phyloP scores from a whole-genome alignment of 345 rosid genomes.

The Acer negundo region DNA sequence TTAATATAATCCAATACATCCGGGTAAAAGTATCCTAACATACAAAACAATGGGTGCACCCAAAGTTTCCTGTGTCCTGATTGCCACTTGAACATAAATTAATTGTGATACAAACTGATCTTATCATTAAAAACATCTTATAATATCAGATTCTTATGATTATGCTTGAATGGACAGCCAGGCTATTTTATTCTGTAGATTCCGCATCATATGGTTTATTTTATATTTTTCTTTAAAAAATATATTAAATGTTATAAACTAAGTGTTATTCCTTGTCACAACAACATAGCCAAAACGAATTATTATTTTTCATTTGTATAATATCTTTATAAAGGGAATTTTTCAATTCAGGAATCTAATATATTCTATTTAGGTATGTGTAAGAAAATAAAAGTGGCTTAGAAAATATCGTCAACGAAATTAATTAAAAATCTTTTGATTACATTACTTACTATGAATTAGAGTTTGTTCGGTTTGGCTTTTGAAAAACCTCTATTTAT shows the following conservation, averaged over 20 bases:
- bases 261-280: conserved; percentile 12
- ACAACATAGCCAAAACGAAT: background rate
- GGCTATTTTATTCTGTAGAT: background rate
- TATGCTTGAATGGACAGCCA: background rate
- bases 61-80: conserved; percentile 26
- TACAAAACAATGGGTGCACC: conserved; percentile 30
- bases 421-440: background rate
- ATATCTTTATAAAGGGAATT: background rate
- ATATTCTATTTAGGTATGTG: background rate
- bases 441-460: background rate
- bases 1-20: background rate
- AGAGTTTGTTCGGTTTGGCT: too few relatives aligned
- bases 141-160: background rate
- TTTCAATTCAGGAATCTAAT: conserved; percentile 8
- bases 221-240: background rate
- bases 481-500: too few relatives aligned
- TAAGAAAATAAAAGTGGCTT: background rate
- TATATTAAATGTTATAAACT: background rate
- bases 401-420: background rate
- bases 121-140: background rate
- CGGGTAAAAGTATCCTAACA: conserved; percentile 5
- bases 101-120: background rate
- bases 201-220: background rate
- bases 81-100: conserved; percentile 17
- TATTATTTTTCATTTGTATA: background rate